phyloP scores from a whole-genome alignment of 805 yeast genomes.

The Saturnispora sekii region DNA sequence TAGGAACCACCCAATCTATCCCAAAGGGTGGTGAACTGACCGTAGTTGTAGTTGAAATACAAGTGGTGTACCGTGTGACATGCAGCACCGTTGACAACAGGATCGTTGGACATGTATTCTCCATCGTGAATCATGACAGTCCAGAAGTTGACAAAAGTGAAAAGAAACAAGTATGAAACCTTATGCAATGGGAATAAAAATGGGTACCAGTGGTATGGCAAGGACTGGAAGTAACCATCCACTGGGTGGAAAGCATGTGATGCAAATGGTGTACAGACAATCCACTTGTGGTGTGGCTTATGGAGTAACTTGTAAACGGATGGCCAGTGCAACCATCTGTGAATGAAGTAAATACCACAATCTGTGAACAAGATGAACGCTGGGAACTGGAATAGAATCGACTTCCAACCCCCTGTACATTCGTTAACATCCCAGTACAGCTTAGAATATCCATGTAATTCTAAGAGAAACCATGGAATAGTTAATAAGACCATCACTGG shows the following conservation, averaged over 20 bases:
- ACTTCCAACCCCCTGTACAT: slow-evolving; percentile 58
- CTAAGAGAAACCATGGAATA: slow-evolving; percentile 81
- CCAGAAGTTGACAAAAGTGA: slow-evolving; percentile 94
- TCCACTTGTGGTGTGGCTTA: slow-evolving; percentile 99
- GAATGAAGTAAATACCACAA: slow-evolving; percentile 83
- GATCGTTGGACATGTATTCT: slow-evolving; percentile 86
- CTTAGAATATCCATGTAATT: slow-evolving; percentile 73
- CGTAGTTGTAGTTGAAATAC: slow-evolving; percentile 96
- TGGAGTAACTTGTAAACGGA: slow-evolving; percentile 74
- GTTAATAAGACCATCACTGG: slow-evolving; percentile 86
- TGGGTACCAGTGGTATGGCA: slow-evolving; percentile 91
- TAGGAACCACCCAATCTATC: slow-evolving; percentile 92
- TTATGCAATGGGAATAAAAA: slow-evolving; percentile 89
- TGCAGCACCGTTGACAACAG: slow-evolving; percentile 94
- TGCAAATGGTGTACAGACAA: slow-evolving; percentile 96
- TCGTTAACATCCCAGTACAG: slow-evolving; percentile 60
- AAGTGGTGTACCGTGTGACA: slow-evolving; percentile 96
- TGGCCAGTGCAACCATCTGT: slow-evolving; percentile 93
- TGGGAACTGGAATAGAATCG: slow-evolving; percentile 60
- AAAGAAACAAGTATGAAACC: slow-evolving; percentile 67
- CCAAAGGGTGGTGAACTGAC: slow-evolving; percentile 97
- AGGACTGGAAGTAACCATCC: slow-evolving; percentile 87
- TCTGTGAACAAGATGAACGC: slow-evolving; percentile 87
- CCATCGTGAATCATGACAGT: slow-evolving; percentile 99
- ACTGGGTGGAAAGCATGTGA: slow-evolving; percentile 98